phyloP scores from a whole-genome alignment of 2,329 filamentous ascomycete genomes.

The Didymella lethalis region DNA sequence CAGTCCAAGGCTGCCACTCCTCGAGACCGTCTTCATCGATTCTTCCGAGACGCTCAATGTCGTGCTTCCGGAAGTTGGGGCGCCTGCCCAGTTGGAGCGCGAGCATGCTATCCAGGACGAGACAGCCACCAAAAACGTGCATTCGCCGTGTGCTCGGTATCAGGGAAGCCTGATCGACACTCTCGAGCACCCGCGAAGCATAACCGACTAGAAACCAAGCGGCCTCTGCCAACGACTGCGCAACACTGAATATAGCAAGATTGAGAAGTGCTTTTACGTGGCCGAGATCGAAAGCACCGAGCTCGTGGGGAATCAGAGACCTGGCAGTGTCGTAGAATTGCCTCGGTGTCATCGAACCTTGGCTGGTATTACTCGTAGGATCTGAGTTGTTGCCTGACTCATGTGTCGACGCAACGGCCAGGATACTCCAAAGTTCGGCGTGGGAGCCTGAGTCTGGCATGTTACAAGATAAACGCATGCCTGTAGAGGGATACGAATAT shows the following conservation, averaged over 20 bases:
- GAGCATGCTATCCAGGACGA: slow-evolving; percentile 68
- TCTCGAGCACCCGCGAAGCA: slow-evolving; percentile 64
- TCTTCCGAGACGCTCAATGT: slow-evolving; percentile 57
- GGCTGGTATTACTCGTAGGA: slow-evolving; percentile 6
- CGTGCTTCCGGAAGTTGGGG: slow-evolving; percentile 59
- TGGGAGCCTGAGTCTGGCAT: slow-evolving; percentile 47
- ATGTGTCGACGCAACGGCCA: slow-evolving; percentile 53
- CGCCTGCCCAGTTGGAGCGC: slow-evolving; percentile 60
- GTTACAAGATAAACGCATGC: slow-evolving; percentile 43
- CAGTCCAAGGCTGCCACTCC: slow-evolving; percentile 77
- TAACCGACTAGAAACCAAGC: slow-evolving; percentile 72
- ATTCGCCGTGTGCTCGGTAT: slow-evolving; percentile 42
- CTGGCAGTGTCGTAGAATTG: slow-evolving; percentile 41
- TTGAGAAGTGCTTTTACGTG: slow-evolving; percentile 55
- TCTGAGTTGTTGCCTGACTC: slow-evolving; percentile 20
- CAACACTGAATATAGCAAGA: slow-evolving; percentile 70
- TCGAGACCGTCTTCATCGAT: slow-evolving; percentile 73
- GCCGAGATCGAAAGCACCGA: slow-evolving; percentile 47
- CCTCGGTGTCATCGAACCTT: slow-evolving; percentile 21
- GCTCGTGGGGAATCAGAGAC: slow-evolving; percentile 43
- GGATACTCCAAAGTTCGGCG: slow-evolving; percentile 56
- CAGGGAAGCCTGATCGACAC: slow-evolving; percentile 49
- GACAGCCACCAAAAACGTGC: slow-evolving; percentile 64
- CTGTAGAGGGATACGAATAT: slow-evolving; percentile 61
- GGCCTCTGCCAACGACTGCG: slow-evolving; percentile 61